Base-by-base conservation (phyloP, 768 basidiomycete genomes). In the Amyloporia xantha region DNA sequence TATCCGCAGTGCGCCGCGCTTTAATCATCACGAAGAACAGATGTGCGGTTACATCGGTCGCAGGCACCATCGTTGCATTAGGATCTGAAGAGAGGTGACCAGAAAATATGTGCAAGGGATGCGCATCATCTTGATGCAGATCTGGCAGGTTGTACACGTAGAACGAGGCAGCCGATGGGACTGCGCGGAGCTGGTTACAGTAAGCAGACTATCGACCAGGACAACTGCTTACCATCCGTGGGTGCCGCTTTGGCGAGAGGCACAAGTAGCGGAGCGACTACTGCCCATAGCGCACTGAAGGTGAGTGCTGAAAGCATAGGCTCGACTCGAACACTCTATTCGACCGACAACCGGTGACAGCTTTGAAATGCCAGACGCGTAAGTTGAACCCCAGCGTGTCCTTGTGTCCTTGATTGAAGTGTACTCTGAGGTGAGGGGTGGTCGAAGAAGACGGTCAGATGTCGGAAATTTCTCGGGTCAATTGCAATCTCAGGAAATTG, bases 1-100 rank as follows among this genome's bases (percentile, higher is more conserved):
- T 91, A 61, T 98, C 95, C n/a, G 93, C 91, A 17, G 74, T 73
- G 52, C 90, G 77, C 46, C 91, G 75, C 41, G 92, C 91, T 66
- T 93, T 91, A 35, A 92, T 72, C 68, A 98, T 75, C 49, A 95
- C 81, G 64, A 97, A 99, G 73, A 79, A 95, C 9, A 93, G 62
- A 62, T 94, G 90, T 0, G 90, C 73, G 6, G 81, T 81, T 27
- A 87, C 74, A 49, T 82, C 77, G n/a, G 76, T 81, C 23, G 66
- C 59, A 4, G 74, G 64, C 10, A 75, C 72, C n/a, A 64, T 67
- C 9, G 72, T 54, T 19, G 71, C 73, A 65, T 78, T 69, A 6
- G 84, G 85, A 68, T 87, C 90, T 1, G 90, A 84, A n/a, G 84
- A 69, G 30, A 94, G 70, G 66, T 93, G 90, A 2, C 92, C 92